Evolutionary conservation across 306 rosid genomes (phyloP), one percentile per base, ranked within the genome.

Genomic region (Prunus padus): DNA sequence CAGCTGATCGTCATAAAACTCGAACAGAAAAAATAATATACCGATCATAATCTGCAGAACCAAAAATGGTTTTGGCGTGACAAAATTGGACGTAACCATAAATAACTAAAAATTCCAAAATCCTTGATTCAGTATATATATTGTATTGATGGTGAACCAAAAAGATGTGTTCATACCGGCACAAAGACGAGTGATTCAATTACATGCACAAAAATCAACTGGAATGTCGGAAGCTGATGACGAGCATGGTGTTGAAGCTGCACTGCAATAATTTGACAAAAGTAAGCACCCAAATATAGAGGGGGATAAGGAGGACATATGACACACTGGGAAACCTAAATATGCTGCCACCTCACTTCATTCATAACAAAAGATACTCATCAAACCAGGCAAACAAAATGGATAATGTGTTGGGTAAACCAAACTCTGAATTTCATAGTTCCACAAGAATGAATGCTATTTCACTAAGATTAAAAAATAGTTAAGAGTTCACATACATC

Each of bases 241-340:
- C 93, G 98, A 72, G 99, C 99, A 76, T 95, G 99, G 84, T 92
- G 99, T 76, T 95, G 98, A 87, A 92, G 99, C 92, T 95, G 99
- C 92, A 95, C 99, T 95, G 98, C 77, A 90, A 85, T 78, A 72
- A 77, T 75, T 72, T 67, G 65, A 71, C 69, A 69, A 77, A 57
- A 80, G 80, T 50, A 82, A 76, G 57, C 60, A 54, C 31, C 31
- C 56, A 51, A 79, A 62, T 80, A 76, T 77, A 77, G 63, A 49
- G 55, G 61, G 30, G 66, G 51, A 70, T 26, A 18, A 81, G 56
- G 69, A 85, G 74, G 54, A 80, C 12, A 72, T 26, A 54, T 65
- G 59, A 77, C 8, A 54, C 65, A 80, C 51, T 46, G 28, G 63
- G 67, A 75, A 75, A 75, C 45, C 57, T 68, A 71, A 70, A 5